A percentile compares a stretch with the other conserved stretches of the same genome.
These are phyloP conservation scores for Lactarius evosmus DNA, from an alignment of 768 basidiomycete genomes.

Conservation along the genomic window DNA sequence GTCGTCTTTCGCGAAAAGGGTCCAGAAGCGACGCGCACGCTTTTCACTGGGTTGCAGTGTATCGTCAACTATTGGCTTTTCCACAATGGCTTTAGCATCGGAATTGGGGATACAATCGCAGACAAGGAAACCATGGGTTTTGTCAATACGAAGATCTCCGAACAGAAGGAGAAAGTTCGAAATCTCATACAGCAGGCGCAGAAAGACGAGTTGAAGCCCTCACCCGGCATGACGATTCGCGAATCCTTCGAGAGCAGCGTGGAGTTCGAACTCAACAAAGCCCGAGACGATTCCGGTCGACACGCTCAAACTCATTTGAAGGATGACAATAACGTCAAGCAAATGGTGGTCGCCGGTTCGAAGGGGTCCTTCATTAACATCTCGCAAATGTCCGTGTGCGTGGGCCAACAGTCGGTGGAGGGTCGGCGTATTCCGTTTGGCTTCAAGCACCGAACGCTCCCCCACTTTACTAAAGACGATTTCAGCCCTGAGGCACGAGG, in stretches of 20 bases:
- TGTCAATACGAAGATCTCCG: slow-evolving; percentile 79
- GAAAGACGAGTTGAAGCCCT: slow-evolving; percentile 81
- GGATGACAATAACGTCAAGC: slow-evolving; percentile 99
- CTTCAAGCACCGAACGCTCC: slow-evolving; percentile 92
- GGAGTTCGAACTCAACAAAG: slow-evolving; percentile 87
- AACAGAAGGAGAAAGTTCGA: slow-evolving; percentile 77
- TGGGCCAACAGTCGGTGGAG: slow-evolving; percentile 97
- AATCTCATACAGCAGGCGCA: slow-evolving; percentile 78
- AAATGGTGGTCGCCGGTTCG: slow-evolving; percentile 99
- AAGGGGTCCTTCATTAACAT: slow-evolving; percentile 99
- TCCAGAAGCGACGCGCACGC: slow-evolving; percentile 80
- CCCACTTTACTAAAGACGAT: slow-evolving; percentile 98
- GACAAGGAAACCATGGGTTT: slow-evolving; percentile 82
- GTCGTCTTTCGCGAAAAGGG: slow-evolving; percentile 98
- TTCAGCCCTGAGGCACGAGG: slow-evolving; percentile 97
- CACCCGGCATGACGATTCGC: slow-evolving; percentile 98
- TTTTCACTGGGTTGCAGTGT: slow-evolving; percentile 92
- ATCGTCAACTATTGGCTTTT: slow-evolving; percentile 99
- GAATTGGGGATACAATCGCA: slow-evolving; percentile 98
- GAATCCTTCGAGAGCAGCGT: slow-evolving; percentile 96
- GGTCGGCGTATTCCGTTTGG: slow-evolving; percentile 98
- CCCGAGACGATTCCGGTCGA: slow-evolving; percentile 93
- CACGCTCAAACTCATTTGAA: slow-evolving; percentile 97
- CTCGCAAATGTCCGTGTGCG: slow-evolving; percentile 99
- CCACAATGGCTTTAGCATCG: slow-evolving; percentile 98